Percentiles rank a stretch among this genome's conserved stretches.
phyloP scores from a whole-genome alignment of 805 yeast genomes.

The Suhomyces xylopsoci region DNA sequence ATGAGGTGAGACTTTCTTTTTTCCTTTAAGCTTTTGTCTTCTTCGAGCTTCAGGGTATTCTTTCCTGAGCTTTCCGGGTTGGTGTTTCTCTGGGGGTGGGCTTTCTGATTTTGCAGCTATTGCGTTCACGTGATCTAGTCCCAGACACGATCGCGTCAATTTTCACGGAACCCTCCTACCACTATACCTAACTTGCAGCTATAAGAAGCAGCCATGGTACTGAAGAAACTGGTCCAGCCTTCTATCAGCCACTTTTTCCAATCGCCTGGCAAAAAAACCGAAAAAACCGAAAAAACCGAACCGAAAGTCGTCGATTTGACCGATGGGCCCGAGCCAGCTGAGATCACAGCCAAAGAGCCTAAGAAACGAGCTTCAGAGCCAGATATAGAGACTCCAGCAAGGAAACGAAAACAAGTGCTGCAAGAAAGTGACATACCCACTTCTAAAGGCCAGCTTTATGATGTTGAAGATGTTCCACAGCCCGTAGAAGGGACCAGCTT shows the following conservation, averaged over 20 bases:
- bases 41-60: no score
- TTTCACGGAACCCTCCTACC: neutral
- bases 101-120: neutral
- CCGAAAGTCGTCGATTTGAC: neutral
- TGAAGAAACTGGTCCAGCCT: constrained; percentile 8
- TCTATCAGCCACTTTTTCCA: constrained; percentile 13
- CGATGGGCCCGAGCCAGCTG: neutral
- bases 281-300: neutral
- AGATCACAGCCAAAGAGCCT: constrained; percentile 2
- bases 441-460: neutral
- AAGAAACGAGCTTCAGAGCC: constrained; percentile 5
- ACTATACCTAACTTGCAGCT: neutral
- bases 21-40: no score
- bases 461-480: neutral
- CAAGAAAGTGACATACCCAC: neutral
- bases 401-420: neutral
- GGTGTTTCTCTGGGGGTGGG: no score
- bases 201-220: neutral
- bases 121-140: neutral
- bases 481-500: neutral
- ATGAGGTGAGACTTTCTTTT: no score
- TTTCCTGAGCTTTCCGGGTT: no score
- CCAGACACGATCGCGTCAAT: neutral
- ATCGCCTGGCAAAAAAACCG: neutral
- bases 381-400: neutral